Evolutionary conservation across 306 rosid genomes (phyloP).

Genomic region (Coriaria nepalensis): DNA sequence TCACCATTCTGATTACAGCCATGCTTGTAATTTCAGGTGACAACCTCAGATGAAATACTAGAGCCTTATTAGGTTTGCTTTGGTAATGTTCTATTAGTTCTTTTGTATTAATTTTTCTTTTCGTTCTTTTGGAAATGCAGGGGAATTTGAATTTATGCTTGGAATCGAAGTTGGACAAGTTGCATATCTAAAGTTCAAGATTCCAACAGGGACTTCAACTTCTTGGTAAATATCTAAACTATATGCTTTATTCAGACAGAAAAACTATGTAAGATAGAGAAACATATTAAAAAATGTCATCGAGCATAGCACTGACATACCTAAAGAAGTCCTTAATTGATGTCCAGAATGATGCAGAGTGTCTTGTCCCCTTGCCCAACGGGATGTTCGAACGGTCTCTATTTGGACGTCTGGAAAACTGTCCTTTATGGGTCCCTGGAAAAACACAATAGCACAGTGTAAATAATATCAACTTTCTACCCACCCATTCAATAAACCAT

Average conservation of each 20-base stretch:
- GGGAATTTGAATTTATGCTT: too few relatives aligned
- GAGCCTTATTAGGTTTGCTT: too few relatives aligned
- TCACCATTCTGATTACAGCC: too few relatives aligned
- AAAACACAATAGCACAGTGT: slow-evolving; percentile 11
- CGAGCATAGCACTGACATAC: slow-evolving; percentile 33
- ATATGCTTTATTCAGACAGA: background rate
- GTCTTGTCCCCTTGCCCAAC: slow-evolving; percentile 23
- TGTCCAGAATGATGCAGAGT: slow-evolving; percentile 33
- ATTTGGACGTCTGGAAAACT: slow-evolving; percentile 17
- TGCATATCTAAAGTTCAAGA: too few relatives aligned
- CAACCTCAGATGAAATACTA: too few relatives aligned
- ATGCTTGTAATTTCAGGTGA: too few relatives aligned
- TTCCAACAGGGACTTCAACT: too few relatives aligned
- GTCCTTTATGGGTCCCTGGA: slow-evolving; percentile 29
- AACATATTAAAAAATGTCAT: background rate
- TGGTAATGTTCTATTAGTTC: too few relatives aligned
- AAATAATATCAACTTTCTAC: background rate
- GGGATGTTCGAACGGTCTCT: slow-evolving; percentile 14
- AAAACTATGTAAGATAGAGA: background rate
- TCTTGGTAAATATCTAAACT: background rate
- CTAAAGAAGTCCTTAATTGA: slow-evolving; percentile 51
- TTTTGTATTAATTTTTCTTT: too few relatives aligned
- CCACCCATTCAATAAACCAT: slow-evolving; percentile 5
- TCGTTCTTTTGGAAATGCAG: too few relatives aligned
- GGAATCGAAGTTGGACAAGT: too few relatives aligned